These are phyloP conservation scores for Gliomastix tumulicola DNA, from an alignment of 2,329 filamentous ascomycete genomes.

Conservation along the genomic window DNA sequence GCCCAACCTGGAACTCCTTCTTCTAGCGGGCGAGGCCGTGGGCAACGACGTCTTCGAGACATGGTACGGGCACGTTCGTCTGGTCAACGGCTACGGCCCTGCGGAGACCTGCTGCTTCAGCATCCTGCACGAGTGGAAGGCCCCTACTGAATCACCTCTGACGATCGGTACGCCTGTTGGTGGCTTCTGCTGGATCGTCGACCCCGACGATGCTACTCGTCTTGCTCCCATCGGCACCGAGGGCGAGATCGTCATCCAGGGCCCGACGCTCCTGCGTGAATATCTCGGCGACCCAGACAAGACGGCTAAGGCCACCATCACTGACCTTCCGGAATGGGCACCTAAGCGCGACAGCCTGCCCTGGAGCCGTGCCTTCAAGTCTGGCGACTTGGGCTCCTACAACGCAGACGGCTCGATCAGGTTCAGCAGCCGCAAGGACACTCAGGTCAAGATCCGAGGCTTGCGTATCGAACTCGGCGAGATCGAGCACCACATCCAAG, in stretches of 20 bases:
- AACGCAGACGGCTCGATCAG: not conserved
- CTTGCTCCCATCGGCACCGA: conserved; percentile 6
- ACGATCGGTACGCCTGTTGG: conserved; percentile 5
- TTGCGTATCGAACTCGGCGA: conserved; percentile 1
- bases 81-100: conserved; percentile 7
- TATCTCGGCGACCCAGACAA: conserved; percentile 29
- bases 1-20: conserved; percentile 1
- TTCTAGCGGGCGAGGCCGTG: conserved; percentile 5
- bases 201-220: conserved; percentile 2
- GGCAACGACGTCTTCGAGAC: conserved; percentile 4
- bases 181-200: conserved; percentile 6
- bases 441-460: conserved; percentile 2
- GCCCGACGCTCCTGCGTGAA: conserved; percentile 33
- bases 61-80: conserved; percentile 3
- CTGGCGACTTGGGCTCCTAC: not conserved
- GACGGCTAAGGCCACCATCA: conserved; percentile 14
- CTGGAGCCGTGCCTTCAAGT: not conserved
- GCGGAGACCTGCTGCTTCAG: conserved; percentile 6
- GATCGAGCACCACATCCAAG: not conserved
- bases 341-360: not conserved
- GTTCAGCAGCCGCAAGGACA: conserved; percentile 2
- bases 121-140: conserved; percentile 3
- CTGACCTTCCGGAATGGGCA: not conserved
- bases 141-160: not conserved
- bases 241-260: conserved; percentile 9